Evolutionary conservation across 768 basidiomycete genomes (phyloP).

Genomic region (Lactifluus hygrophoroides): DNA sequence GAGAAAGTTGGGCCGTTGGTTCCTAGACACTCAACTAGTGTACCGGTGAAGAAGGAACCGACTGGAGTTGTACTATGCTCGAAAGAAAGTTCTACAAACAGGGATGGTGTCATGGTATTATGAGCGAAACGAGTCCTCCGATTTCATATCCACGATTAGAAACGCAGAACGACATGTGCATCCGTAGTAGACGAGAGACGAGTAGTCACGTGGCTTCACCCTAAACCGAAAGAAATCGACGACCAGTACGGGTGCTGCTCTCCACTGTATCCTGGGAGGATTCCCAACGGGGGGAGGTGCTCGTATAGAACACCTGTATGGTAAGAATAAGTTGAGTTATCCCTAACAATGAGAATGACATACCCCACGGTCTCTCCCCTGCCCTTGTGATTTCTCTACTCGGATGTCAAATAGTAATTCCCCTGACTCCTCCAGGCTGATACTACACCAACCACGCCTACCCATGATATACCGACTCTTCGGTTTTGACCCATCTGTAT

Average conservation of each 20-base stretch:
- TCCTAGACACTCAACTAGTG: no score
- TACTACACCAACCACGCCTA: constrained; percentile 77
- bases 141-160: no score
- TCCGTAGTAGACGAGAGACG: background rate
- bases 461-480: constrained; percentile 84
- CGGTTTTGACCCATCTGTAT: constrained; percentile 66
- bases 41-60: no score
- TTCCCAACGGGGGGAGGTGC: constrained; percentile 28
- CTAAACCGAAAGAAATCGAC: background rate
- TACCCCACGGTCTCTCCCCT: constrained; percentile 80
- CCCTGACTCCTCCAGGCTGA: constrained; percentile 52
- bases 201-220: constrained; percentile 6
- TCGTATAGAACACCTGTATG: constrained; percentile 23
- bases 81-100: no score
- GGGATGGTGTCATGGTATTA: no score
- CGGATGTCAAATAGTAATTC: constrained; percentile 77
- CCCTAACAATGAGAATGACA: constrained; percentile 23
- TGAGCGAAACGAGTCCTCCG: no score
- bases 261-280: background rate
- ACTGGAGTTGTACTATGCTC: no score
- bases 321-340: background rate
- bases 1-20: constrained; percentile 20
- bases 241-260: no score
- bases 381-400: constrained; percentile 77
- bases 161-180: no score